Conservation (phyloP, 768 basidiomycete genomes). For the Boletales sp. region DNA sequence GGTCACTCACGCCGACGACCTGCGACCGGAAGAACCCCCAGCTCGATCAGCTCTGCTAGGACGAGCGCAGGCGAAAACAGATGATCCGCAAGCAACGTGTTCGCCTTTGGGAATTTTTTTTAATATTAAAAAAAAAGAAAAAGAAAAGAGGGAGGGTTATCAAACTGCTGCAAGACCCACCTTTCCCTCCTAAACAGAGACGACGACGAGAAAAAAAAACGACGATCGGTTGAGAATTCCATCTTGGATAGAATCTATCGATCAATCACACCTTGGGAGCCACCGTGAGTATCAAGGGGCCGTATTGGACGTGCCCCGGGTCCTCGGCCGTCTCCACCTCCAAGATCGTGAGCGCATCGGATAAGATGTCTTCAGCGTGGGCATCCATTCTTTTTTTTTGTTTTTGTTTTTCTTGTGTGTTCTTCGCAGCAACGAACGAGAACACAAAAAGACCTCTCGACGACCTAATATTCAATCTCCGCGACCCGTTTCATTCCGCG, state of each 20-base stretch:
- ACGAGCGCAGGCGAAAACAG: slow-evolving; percentile 68
- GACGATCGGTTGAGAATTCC: slow-evolving; percentile 1
- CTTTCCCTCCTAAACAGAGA: slow-evolving; percentile 50
- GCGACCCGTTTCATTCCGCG: slow-evolving; percentile 7
- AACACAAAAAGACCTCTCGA: too few relatives aligned
- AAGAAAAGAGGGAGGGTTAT: too few relatives aligned
- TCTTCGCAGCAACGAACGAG: too few relatives aligned
- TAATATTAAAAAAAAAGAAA: background rate
- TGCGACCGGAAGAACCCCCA: slow-evolving; percentile 42
- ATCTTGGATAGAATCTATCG: background rate
- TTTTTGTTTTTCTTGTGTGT: too few relatives aligned
- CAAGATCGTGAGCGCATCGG: slow-evolving; percentile 51
- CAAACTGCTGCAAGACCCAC: slow-evolving; percentile 29
- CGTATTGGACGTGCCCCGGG: slow-evolving; percentile 46
- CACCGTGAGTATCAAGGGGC: slow-evolving; percentile 49
- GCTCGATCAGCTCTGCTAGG: slow-evolving; percentile 64
- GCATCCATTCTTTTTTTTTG: too few relatives aligned
- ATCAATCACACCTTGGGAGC: slow-evolving; percentile 49
- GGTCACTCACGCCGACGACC: slow-evolving; percentile 38
- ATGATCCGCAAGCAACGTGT: slow-evolving; percentile 68
- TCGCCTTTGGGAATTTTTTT: slow-evolving; percentile 53
- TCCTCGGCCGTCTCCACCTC: slow-evolving; percentile 43
- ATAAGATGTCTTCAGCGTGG: slow-evolving; percentile 47
- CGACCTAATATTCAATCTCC: slow-evolving; percentile 19
- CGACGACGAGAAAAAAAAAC: background rate